A percentile compares a stretch with the other conserved stretches of the same genome.
These are phyloP conservation scores for Rhytidiadelphus loreus DNA, from an alignment of 225 moss, liverwort and hornwort species.

Conservation along the genomic window DNA sequence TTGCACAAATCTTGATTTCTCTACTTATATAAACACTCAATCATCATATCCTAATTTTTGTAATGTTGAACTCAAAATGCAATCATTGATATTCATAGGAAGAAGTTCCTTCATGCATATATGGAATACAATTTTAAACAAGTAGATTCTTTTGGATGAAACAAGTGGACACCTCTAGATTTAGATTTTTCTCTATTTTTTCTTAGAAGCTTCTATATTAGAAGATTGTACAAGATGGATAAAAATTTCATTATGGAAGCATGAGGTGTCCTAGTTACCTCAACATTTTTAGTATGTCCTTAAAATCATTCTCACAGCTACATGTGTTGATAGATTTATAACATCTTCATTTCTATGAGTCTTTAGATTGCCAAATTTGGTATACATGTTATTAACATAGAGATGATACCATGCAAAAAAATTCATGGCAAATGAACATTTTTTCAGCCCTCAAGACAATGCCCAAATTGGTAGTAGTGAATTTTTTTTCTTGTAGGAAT, in stretches of 20 bases:
- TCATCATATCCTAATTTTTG: not conserved
- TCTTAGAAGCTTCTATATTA: not conserved
- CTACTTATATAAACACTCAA: not conserved
- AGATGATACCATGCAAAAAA: not conserved
- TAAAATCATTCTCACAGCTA: not conserved
- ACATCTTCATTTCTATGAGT: not conserved
- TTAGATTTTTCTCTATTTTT: not conserved
- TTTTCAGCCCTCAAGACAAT: not conserved
- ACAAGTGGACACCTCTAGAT: not conserved
- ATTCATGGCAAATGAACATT: not conserved
- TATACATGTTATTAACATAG: not conserved
- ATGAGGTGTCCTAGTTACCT: not conserved
- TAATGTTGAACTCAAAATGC: not conserved
- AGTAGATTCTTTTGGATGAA: not conserved
- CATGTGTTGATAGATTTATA: not conserved
- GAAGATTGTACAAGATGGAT: not conserved
- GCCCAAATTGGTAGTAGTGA: accelerated
- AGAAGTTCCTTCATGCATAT: not conserved
- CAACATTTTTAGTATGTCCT: not conserved
- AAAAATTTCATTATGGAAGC: not conserved
- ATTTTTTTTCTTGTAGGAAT: not conserved
- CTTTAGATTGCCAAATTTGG: accelerated
- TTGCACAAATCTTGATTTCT: not conserved
- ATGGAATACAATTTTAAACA: not conserved
- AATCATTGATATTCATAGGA: not conserved